Evolutionary conservation across 139 green algal genomes (phyloP).

Genomic region (Auxenochlorella protothecoides): DNA sequence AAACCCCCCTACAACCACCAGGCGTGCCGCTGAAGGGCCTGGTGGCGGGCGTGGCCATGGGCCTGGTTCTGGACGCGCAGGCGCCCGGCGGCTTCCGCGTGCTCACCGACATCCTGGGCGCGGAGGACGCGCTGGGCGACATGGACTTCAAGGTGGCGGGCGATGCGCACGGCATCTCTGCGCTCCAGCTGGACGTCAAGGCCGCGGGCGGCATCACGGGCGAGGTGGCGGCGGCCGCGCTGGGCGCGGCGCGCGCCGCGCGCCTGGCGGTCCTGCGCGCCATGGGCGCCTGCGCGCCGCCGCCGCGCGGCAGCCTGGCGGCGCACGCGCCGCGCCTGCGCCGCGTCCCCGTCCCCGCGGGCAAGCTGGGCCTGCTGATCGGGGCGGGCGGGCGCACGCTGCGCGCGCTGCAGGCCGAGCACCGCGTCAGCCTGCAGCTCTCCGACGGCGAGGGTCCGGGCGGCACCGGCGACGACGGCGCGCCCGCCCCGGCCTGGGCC

Average conservation of each 20-base stretch:
- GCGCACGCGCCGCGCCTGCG: conserved; percentile 52
- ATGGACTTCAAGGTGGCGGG: conserved; percentile 99
- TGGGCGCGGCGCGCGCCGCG: neutral
- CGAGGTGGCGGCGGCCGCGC: neutral
- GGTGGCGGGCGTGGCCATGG: conserved; percentile 96
- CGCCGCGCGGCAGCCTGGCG: conserved; percentile 42
- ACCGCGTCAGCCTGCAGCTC: too few species aligned
- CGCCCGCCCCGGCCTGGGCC: too few species aligned
- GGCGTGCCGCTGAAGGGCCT: conserved; percentile 77
- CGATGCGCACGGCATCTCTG: conserved; percentile 60
- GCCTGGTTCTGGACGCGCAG: conserved; percentile 78
- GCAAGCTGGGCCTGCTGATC: conserved; percentile 65
- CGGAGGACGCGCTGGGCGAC: conserved; percentile 90
- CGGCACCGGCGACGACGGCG: too few species aligned
- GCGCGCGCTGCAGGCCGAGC: conserved; percentile 33
- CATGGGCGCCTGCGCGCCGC: conserved; percentile 32
- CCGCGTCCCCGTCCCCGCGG: conserved; percentile 25
- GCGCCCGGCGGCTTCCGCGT: conserved; percentile 35
- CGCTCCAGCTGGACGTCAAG: conserved; percentile 98
- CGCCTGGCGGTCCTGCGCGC: neutral
- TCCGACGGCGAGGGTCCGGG: too few species aligned
- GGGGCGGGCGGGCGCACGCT: conserved; percentile 72
- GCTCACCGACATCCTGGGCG: conserved; percentile 89
- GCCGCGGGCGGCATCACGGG: conserved; percentile 19
- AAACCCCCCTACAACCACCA: conserved; percentile 18